A percentile compares a stretch with the other conserved stretches of the same genome.
Evolutionary conservation across 2,329 filamentous ascomycete species (phyloP).

Genomic region (Aspergillus piperis): DNA sequence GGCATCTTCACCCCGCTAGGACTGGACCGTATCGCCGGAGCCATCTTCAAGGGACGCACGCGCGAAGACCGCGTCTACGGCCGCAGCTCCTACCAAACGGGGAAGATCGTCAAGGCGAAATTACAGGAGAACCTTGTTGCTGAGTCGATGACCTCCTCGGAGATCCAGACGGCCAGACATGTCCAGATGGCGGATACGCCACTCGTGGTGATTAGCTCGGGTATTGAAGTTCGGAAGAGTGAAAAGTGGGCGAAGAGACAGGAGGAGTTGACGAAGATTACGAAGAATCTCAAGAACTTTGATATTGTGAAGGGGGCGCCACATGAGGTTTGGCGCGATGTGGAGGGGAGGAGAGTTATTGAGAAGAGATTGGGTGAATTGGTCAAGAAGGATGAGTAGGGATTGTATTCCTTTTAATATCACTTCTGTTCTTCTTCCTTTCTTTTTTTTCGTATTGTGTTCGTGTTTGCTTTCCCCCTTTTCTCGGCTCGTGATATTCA

Average conservation of each 20-base stretch:
- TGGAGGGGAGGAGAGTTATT: constrained; percentile 70
- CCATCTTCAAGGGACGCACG: constrained; percentile 77
- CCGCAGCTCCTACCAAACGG: constrained; percentile 72
- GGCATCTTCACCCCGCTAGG: constrained; percentile 87
- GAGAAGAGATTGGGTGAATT: constrained; percentile 76
- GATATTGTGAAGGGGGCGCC: constrained; percentile 83
- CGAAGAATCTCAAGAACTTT: constrained; percentile 77
- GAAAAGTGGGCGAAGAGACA: constrained; percentile 80
- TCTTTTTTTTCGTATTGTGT: background rate
- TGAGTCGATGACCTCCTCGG: constrained; percentile 77
- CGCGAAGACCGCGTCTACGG: constrained; percentile 86
- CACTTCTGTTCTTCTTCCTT: background rate
- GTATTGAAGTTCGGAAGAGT: constrained; percentile 66
- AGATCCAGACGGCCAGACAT: constrained; percentile 73
- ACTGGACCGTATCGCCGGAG: constrained; percentile 74
- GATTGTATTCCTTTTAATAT: background rate
- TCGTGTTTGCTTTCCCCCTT: too few species aligned
- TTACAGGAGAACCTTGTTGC: constrained; percentile 92
- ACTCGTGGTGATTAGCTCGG: constrained; percentile 80
- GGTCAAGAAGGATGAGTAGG: constrained; percentile 43
- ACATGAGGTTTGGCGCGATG: constrained; percentile 80
- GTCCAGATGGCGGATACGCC: constrained; percentile 78
- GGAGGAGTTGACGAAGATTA: constrained; percentile 77
- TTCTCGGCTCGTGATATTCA: too few species aligned
- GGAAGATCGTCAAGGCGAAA: constrained; percentile 84